These are phyloP conservation scores for Aspergillus indologenus DNA, from an alignment of 495 filamentous ascomycete genomes.

Conservation along the genomic window DNA sequence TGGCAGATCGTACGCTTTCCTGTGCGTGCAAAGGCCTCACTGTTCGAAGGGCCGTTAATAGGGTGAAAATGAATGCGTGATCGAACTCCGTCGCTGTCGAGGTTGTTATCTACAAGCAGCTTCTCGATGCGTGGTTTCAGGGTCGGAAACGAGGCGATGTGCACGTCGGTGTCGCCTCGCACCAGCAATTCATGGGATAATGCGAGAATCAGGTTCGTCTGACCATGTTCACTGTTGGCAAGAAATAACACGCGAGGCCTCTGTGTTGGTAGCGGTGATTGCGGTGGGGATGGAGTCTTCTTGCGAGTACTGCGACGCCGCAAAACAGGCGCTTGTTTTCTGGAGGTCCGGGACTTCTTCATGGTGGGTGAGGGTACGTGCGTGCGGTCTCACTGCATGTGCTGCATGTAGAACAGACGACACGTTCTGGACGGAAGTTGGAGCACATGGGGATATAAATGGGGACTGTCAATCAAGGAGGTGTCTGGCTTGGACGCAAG, in stretches of 20 bases:
- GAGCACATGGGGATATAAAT: not conserved
- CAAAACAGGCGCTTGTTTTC: not conserved
- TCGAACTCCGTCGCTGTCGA: constrained; percentile 17
- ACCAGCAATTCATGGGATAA: constrained; percentile 43
- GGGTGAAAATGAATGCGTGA: constrained; percentile 31
- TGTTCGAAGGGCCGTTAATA: constrained; percentile 32
- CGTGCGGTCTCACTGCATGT: not conserved
- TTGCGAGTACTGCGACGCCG: constrained; percentile 1
- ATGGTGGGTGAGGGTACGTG: not conserved
- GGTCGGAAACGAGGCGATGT: constrained; percentile 46
- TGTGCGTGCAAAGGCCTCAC: constrained; percentile 33
- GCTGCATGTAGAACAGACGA: not conserved
- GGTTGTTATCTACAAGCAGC: constrained; percentile 22
- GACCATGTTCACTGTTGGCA: constrained; percentile 50
- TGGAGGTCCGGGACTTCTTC: not conserved
- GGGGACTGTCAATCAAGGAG: constrained; percentile 1
- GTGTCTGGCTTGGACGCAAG: not conserved
- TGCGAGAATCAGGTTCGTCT: constrained; percentile 50
- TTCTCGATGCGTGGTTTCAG: constrained; percentile 23
- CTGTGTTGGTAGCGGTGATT: not conserved
- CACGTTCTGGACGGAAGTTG: not conserved
- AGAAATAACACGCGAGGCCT: constrained; percentile 33
- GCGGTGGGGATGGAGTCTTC: not conserved
- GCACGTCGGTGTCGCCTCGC: constrained; percentile 39
- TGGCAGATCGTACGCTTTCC: constrained; percentile 24